phyloP scores from a whole-genome alignment of 257 asterid species.

The Solanum bukasovii region DNA sequence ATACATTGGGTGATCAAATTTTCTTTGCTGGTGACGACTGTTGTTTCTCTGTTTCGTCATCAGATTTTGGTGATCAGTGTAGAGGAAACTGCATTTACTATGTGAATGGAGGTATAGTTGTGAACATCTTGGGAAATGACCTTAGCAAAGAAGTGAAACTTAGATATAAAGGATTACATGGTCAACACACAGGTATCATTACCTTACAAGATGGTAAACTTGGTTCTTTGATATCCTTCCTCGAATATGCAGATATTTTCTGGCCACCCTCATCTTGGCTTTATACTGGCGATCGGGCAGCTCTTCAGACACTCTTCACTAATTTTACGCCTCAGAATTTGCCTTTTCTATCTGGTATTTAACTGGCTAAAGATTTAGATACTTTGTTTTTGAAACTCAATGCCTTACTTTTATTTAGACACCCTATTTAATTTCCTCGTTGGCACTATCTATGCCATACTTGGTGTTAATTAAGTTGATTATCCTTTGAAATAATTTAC shows the following conservation, averaged over 20 bases:
- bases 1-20: too few relatives aligned
- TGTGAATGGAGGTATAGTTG: too few relatives aligned
- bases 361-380: neutral
- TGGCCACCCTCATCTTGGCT: neutral
- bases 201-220: neutral
- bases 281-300: neutral
- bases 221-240: neutral
- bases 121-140: neutral
- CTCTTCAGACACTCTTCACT: neutral
- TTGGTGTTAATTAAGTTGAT: neutral
- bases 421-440: neutral
- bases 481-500: neutral
- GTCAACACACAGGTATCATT: neutral
- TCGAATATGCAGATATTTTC: neutral
- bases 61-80: too few relatives aligned
- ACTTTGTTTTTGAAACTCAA: neutral
- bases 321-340: neutral
- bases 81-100: too few relatives aligned
- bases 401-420: neutral
- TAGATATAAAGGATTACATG: neutral
- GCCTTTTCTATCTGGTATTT: neutral
- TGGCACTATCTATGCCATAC: neutral
- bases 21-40: too few relatives aligned
- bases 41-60: too few relatives aligned
- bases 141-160: neutral